These are phyloP conservation scores for Chrysoporthe cubensis DNA, from an alignment of 2,329 filamentous ascomycete species.

Conservation along the genomic window DNA sequence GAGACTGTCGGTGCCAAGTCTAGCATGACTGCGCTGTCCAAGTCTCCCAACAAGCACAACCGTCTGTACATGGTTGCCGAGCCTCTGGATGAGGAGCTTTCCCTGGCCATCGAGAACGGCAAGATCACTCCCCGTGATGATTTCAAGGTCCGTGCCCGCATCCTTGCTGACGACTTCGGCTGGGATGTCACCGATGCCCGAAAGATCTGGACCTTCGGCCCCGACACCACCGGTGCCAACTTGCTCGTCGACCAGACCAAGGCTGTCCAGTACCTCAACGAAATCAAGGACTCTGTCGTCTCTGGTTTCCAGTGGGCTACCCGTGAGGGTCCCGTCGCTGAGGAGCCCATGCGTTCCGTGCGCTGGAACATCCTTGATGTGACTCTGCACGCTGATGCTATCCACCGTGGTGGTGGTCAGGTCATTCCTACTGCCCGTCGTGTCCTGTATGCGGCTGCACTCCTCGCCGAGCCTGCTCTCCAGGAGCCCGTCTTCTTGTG, in stretches of 20 bases:
- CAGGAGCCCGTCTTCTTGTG: conserved; percentile 98
- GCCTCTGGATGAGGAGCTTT: conserved; percentile 90
- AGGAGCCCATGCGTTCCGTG: conserved; percentile 96
- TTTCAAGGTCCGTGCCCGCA: conserved; percentile 96
- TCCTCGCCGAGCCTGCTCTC: conserved; percentile 88
- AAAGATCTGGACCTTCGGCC: conserved; percentile 99
- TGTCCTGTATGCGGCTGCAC: conserved; percentile 91
- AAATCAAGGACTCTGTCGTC: conserved; percentile 99
- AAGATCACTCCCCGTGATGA: conserved; percentile 96
- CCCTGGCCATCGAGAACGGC: conserved; percentile 86
- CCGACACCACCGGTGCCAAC: conserved; percentile 97
- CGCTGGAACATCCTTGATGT: conserved; percentile 99
- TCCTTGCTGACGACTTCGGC: conserved; percentile 94
- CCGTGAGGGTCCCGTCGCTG: conserved; percentile 94
- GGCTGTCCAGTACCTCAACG: conserved; percentile 99
- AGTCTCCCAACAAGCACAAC: conserved; percentile 99
- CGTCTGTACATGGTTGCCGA: conserved; percentile 95
- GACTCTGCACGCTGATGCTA: conserved; percentile 98
- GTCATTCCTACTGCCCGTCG: conserved; percentile 97
- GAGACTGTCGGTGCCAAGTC: conserved; percentile 87
- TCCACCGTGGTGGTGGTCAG: conserved; percentile 99
- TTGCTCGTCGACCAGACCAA: conserved; percentile 99
- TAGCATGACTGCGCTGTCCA: conserved; percentile 95
- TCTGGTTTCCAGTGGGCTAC: conserved; percentile 99
- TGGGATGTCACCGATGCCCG: conserved; percentile 99